Evolutionary conservation across 2,329 filamentous ascomycete species (phyloP).

Genomic region (Hansfordia pulvinata): DNA sequence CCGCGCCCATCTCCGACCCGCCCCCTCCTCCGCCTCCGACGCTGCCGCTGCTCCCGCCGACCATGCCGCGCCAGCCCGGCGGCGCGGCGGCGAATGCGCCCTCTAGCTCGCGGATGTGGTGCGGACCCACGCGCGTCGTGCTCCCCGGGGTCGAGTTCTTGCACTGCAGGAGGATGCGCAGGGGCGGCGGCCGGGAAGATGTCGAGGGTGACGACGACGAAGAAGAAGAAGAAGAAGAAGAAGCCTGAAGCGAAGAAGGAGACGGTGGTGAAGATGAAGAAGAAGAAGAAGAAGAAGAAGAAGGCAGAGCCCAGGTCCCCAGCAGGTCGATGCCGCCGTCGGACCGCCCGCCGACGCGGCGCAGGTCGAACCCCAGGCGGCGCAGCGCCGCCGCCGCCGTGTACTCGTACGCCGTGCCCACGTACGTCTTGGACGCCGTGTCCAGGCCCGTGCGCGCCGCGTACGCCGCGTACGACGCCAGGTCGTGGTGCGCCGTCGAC

Average conservation of each 20-base stretch:
- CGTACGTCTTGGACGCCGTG: conserved; percentile 43
- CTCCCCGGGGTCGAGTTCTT: conserved; percentile 44
- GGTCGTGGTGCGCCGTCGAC: conserved; percentile 42
- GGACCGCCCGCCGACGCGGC: conserved; percentile 49
- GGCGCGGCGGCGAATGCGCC: conserved; percentile 67
- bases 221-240: conserved; percentile 12
- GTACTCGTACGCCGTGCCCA: conserved; percentile 71
- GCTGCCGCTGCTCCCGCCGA: neutral
- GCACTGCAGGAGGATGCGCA: conserved; percentile 50
- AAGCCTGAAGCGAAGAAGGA: too few relatives aligned
- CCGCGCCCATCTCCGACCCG: too few relatives aligned
- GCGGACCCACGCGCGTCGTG: conserved; percentile 30
- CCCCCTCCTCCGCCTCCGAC: too few relatives aligned
- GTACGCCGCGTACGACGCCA: conserved; percentile 52
- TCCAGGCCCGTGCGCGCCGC: conserved; percentile 42
- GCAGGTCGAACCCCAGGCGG: conserved; percentile 48
- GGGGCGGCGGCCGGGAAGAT: conserved; percentile 17
- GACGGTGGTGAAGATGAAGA: conserved; percentile 15
- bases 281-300: conserved; percentile 1
- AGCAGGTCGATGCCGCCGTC: conserved; percentile 66
- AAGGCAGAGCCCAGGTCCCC: conserved; percentile 53
- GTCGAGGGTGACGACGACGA: too few relatives aligned
- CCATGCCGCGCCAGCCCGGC: conserved; percentile 53
- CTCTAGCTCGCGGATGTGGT: conserved; percentile 60
- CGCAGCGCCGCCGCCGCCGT: conserved; percentile 41